phyloP scores from a whole-genome alignment of 225 moss, liverwort and hornwort genomes.

The Pseudisothecium myosuroides region DNA sequence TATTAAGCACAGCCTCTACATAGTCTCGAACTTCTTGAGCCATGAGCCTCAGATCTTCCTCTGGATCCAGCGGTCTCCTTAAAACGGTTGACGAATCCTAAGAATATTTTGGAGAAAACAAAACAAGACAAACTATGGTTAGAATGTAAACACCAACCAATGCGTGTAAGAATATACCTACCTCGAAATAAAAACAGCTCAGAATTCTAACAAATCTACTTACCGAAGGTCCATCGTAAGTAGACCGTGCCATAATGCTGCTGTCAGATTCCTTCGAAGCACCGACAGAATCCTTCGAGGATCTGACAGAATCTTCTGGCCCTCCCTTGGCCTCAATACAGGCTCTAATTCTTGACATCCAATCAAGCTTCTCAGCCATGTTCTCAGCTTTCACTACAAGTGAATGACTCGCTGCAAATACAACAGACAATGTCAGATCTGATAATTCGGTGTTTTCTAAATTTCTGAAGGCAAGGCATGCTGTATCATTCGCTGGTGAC shows the following conservation, averaged over 20 bases:
- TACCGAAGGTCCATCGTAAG: slow-evolving; percentile 66
- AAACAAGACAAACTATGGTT: neutral
- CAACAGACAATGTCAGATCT: slow-evolving; percentile 4
- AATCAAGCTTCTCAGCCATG: slow-evolving; percentile 94
- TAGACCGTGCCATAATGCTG: slow-evolving; percentile 20
- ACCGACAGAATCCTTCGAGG: slow-evolving; percentile 17
- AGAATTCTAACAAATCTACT: neutral
- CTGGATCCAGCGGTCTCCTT: slow-evolving; percentile 46
- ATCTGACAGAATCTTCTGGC: slow-evolving; percentile 23
- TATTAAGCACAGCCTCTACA: slow-evolving; percentile 60
- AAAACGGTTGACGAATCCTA: slow-evolving; percentile 34
- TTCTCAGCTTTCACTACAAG: slow-evolving; percentile 88
- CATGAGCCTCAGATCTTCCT: slow-evolving; percentile 60
- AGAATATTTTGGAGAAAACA: neutral
- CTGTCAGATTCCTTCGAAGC: slow-evolving; percentile 48
- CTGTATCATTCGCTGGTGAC: neutral
- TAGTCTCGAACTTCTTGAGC: slow-evolving; percentile 74
- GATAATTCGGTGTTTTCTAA: neutral
- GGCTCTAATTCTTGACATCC: slow-evolving; percentile 81
- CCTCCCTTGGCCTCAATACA: slow-evolving; percentile 61
- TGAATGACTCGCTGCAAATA: slow-evolving; percentile 76
- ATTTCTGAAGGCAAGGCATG: neutral
- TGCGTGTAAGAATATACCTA: neutral
- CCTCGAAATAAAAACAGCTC: neutral
- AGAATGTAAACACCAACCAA: neutral